Evolutionary conservation across 2,329 filamentous ascomycete genomes (phyloP).

Genomic region (Hysterium pulicare): DNA sequence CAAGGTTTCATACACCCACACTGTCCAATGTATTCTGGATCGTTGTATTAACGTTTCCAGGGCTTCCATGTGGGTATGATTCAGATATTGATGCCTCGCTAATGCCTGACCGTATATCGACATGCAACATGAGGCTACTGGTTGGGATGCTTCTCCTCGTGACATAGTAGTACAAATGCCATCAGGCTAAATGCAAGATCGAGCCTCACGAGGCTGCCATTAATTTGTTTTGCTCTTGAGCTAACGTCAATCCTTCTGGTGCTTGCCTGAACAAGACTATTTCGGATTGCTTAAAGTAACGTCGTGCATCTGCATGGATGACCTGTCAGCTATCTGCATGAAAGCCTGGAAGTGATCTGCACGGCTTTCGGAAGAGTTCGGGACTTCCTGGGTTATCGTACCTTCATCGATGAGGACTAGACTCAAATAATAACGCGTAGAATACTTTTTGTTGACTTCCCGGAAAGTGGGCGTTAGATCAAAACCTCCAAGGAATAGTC

Average conservation of each 20-base stretch:
- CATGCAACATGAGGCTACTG: too few relatives aligned
- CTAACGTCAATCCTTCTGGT: slow-evolving; percentile 48
- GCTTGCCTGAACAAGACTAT: slow-evolving; percentile 91
- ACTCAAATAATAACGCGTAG: slow-evolving; percentile 94
- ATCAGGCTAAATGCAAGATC: slow-evolving; percentile 1
- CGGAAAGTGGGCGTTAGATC: slow-evolving; percentile 97
- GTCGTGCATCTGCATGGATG: slow-evolving; percentile 69
- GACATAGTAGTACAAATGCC: background rate
- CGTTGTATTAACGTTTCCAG: too few relatives aligned
- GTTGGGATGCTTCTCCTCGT: background rate
- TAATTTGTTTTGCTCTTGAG: slow-evolving; percentile 46
- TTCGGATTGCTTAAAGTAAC: slow-evolving; percentile 99
- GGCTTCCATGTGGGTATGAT: too few relatives aligned
- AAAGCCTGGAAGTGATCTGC: background rate
- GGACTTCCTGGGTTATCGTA: slow-evolving; percentile 35
- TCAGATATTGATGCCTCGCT: too few relatives aligned
- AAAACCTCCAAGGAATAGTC: slow-evolving; percentile 94
- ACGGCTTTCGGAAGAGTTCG: background rate
- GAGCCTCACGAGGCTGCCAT: slow-evolving; percentile 34
- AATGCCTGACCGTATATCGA: too few relatives aligned
- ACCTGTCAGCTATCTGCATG: slow-evolving; percentile 13
- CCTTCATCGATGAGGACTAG: slow-evolving; percentile 94
- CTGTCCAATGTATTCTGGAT: too few relatives aligned
- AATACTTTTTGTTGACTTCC: slow-evolving; percentile 99
- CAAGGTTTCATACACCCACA: too few relatives aligned